Evolutionary conservation across 768 basidiomycete species (phyloP).

Genomic region (Lepiota brunneoincarnata): DNA sequence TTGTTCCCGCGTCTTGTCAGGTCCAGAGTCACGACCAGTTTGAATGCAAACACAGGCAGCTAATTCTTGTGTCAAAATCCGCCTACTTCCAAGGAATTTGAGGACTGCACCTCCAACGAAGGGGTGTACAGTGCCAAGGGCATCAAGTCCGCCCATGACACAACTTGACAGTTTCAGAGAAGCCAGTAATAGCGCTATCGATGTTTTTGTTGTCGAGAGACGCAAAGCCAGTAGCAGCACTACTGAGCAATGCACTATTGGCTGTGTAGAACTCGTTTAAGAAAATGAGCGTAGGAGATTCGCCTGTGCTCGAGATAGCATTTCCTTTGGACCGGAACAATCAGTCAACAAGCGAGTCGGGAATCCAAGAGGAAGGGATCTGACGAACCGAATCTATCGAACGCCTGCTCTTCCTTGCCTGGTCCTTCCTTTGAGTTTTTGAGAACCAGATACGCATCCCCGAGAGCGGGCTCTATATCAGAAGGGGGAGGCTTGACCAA

Average conservation of each 20-base stretch:
- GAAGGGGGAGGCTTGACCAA: too few relatives aligned
- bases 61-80: not conserved
- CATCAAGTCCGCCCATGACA: constrained; percentile 29
- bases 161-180: constrained; percentile 25
- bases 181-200: constrained; percentile 24
- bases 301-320: not conserved
- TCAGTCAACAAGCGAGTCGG: not conserved
- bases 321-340: not conserved
- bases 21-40: constrained; percentile 45
- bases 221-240: constrained; percentile 12
- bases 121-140: constrained; percentile 33
- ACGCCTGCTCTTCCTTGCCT: constrained; percentile 1
- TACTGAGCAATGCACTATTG: constrained; percentile 8
- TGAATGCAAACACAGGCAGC: constrained; percentile 48
- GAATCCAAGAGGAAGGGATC: too few relatives aligned
- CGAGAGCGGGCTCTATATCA: not conserved
- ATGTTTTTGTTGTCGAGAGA: constrained; percentile 15
- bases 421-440: constrained; percentile 1
- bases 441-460: not conserved
- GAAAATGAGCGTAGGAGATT: not conserved
- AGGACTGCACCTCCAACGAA: constrained; percentile 31
- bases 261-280: constrained; percentile 23
- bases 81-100: not conserved
- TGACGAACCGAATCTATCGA: not conserved
- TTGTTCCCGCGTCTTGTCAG: constrained; percentile 49